Conservation (phyloP, 768 basidiomycete genomes). For the Suillus hirtellus region DNA sequence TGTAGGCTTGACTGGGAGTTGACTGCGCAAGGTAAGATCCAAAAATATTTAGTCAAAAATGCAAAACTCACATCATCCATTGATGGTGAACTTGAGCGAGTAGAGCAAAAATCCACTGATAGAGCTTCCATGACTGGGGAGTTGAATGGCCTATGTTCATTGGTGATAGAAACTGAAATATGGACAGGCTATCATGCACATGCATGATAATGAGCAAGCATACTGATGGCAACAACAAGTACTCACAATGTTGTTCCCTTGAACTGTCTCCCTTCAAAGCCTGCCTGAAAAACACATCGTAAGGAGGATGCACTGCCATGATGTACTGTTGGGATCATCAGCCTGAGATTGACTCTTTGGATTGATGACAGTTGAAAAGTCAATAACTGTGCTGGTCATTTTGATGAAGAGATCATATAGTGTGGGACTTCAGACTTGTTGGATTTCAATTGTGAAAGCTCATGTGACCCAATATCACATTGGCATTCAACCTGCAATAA, state of each 20-base stretch:
- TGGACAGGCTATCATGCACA: background rate
- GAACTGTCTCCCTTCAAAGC: no score
- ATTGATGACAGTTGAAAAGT: background rate
- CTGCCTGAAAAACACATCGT: no score
- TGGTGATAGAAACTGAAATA: background rate
- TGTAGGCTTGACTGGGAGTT: background rate
- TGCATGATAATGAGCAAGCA: background rate
- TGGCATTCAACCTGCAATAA: no score
- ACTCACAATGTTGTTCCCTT: background rate
- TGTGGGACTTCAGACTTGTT: conserved; percentile 1
- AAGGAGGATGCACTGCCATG: no score
- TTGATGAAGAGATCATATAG: background rate
- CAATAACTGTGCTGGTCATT: background rate
- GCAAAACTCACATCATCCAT: background rate
- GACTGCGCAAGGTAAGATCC: background rate
- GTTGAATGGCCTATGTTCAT: background rate
- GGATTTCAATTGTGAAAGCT: background rate
- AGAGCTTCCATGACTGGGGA: background rate
- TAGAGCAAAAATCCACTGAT: background rate
- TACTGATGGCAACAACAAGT: background rate
- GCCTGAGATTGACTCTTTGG: background rate
- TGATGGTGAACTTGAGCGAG: background rate
- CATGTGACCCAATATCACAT: background rate
- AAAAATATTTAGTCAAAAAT: background rate
- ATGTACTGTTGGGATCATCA: no score